These are phyloP conservation scores for Cordyceps cicadae DNA, from an alignment of 2,329 filamentous ascomycete genomes.

Conservation along the genomic window DNA sequence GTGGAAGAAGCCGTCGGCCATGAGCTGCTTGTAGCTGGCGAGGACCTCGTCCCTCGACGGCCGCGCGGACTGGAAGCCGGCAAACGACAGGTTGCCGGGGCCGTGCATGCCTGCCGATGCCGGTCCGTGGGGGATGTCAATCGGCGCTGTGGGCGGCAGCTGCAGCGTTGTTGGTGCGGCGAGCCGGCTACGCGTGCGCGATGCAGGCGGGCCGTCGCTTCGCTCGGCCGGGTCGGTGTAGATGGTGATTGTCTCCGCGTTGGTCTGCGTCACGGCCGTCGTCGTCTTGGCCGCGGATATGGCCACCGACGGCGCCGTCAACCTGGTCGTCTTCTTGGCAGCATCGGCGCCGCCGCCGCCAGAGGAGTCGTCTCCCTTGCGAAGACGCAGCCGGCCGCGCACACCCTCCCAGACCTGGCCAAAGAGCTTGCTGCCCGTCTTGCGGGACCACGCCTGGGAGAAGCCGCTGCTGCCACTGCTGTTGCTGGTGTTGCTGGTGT, in stretches of 20 bases:
- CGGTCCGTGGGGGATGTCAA: background rate
- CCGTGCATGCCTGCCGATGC: too few species aligned
- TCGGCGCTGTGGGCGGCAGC: background rate
- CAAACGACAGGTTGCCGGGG: background rate
- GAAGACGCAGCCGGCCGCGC: conserved; percentile 24
- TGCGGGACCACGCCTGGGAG: background rate
- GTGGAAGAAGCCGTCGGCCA: conserved; percentile 51
- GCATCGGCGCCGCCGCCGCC: background rate
- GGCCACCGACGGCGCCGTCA: background rate
- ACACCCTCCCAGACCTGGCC: conserved; percentile 33
- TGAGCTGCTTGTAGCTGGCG: conserved; percentile 47
- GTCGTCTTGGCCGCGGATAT: conserved; percentile 6
- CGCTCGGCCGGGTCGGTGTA: background rate
- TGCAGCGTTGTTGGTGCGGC: conserved; percentile 7
- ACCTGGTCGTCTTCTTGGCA: conserved; percentile 17
- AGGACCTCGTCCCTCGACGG: conserved; percentile 42
- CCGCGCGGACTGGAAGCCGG: conserved; percentile 17
- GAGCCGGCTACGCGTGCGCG: conserved; percentile 8
- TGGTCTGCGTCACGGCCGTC: conserved; percentile 1
- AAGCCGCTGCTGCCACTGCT: conserved; percentile 8
- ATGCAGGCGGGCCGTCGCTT: background rate
- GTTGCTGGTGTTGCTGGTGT: conserved; percentile 3
- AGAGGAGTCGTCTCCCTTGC: background rate
- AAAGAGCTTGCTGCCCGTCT: conserved; percentile 19
- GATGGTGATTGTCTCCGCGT: background rate